Evolutionary conservation across 345 rosid genomes (phyloP).

Genomic region (Eucalyptus shirleyi): DNA sequence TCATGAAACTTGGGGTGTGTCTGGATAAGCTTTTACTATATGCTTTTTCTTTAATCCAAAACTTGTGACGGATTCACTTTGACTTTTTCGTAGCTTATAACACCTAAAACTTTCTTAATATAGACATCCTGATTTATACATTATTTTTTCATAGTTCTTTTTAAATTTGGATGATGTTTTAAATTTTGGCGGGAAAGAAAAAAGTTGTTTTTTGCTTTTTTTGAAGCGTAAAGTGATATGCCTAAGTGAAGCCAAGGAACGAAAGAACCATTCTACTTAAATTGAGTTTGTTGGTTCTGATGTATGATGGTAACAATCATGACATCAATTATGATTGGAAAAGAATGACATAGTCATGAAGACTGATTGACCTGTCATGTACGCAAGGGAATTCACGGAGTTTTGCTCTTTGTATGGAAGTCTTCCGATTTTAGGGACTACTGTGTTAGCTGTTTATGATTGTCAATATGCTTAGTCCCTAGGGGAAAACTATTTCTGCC

Average conservation of each 20-base stretch:
- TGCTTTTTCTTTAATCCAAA: neutral
- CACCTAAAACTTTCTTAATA: neutral
- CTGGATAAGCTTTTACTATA: neutral
- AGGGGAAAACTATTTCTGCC: neutral
- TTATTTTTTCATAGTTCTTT: neutral
- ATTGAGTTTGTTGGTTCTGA: neutral
- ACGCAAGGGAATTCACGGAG: neutral
- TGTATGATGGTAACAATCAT: neutral
- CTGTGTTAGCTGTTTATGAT: neutral
- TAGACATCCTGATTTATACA: neutral
- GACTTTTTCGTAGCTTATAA: neutral
- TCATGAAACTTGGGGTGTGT: neutral
- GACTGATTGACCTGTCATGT: neutral
- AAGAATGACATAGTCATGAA: neutral
- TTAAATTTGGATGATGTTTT: neutral
- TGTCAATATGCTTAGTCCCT: neutral
- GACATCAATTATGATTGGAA: neutral
- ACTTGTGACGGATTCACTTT: neutral
- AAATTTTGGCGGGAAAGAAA: neutral
- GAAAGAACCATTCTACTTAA: neutral
- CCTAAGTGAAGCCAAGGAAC: neutral
- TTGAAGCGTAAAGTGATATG: neutral
- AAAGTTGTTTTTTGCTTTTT: neutral
- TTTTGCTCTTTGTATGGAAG: neutral
- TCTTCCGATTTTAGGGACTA: neutral